Conservation (phyloP, 345 rosid species). For the Gossypium australe region DNA sequence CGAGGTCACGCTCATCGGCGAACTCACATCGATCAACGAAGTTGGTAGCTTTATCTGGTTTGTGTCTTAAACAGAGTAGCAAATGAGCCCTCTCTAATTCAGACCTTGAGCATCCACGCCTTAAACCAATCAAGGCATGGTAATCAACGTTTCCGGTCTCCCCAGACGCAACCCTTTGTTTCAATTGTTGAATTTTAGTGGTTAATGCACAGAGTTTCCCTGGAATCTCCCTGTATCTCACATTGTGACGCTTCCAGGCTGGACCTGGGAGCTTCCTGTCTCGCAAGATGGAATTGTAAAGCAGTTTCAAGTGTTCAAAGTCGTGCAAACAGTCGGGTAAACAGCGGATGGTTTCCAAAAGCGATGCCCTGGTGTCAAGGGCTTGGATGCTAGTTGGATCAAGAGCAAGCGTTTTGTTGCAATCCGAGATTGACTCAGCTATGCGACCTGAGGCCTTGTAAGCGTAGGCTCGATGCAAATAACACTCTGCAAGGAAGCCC, state of each 20-base stretch:
- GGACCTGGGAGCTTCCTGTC: constrained; percentile 93
- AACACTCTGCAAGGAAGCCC: constrained; percentile 86
- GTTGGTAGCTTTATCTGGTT: constrained; percentile 70
- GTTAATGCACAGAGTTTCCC: constrained; percentile 69
- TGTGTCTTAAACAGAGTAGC: constrained; percentile 62
- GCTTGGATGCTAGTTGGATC: constrained; percentile 80
- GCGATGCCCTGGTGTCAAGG: constrained; percentile 74
- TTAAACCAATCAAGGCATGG: constrained; percentile 67
- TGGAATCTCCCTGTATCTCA: constrained; percentile 79
- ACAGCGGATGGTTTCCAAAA: constrained; percentile 75
- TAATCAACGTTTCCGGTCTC: constrained; percentile 81
- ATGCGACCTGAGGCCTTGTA: constrained; percentile 66
- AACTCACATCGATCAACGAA: constrained; percentile 81
- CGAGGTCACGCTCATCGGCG: constrained; percentile 58
- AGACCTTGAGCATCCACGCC: constrained; percentile 83
- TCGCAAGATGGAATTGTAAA: constrained; percentile 78
- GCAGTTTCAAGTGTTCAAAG: constrained; percentile 79
- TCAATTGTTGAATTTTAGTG: constrained; percentile 53
- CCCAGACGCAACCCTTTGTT: constrained; percentile 68
- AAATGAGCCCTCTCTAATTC: constrained; percentile 87
- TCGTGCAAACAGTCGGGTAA: constrained; percentile 87
- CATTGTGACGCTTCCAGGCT: constrained; percentile 82
- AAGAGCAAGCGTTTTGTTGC: constrained; percentile 79
- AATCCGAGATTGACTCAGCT: constrained; percentile 84
- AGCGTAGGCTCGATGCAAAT: constrained; percentile 74